These are phyloP conservation scores for Clitopilus passeckerianus DNA, from an alignment of 768 basidiomycete genomes.

Conservation along the genomic window DNA sequence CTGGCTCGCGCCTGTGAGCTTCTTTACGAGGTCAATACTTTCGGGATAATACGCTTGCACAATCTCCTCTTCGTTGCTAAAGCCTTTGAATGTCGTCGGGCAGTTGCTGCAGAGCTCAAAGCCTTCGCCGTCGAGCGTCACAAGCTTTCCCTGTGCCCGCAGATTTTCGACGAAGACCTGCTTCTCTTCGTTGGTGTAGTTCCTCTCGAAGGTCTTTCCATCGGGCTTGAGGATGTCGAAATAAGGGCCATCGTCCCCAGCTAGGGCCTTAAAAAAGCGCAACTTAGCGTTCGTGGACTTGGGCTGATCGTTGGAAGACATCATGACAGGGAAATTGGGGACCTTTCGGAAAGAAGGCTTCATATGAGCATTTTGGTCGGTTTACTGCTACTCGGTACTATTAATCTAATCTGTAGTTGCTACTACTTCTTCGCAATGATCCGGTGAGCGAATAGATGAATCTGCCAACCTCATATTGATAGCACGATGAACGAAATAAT, in stretches of 20 bases:
- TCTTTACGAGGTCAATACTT: slow-evolving; percentile 38
- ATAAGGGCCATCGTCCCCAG: background rate
- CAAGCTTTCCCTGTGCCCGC: background rate
- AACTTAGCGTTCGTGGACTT: background rate
- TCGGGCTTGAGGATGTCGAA: background rate
- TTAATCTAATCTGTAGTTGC: too few relatives aligned
- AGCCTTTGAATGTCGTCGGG: slow-evolving; percentile 1
- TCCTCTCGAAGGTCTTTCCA: background rate
- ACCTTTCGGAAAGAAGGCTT: too few relatives aligned
- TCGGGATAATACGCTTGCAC: slow-evolving; percentile 40
- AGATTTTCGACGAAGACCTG: background rate
- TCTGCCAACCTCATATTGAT: too few relatives aligned
- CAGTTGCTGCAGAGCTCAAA: slow-evolving; percentile 5
- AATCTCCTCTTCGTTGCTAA: slow-evolving; percentile 29
- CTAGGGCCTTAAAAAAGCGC: background rate
- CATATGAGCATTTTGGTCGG: too few relatives aligned
- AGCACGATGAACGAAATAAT: background rate
- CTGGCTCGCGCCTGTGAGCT: slow-evolving; percentile 37
- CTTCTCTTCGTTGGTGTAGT: background rate
- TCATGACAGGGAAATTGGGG: too few relatives aligned
- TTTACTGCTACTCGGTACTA: too few relatives aligned
- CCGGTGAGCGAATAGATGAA: too few relatives aligned
- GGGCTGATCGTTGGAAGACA: background rate
- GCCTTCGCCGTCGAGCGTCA: slow-evolving; percentile 2
- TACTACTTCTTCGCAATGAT: too few relatives aligned